Conservation (phyloP, 495 filamentous ascomycete species). For the Aspergillus kassunensis region DNA sequence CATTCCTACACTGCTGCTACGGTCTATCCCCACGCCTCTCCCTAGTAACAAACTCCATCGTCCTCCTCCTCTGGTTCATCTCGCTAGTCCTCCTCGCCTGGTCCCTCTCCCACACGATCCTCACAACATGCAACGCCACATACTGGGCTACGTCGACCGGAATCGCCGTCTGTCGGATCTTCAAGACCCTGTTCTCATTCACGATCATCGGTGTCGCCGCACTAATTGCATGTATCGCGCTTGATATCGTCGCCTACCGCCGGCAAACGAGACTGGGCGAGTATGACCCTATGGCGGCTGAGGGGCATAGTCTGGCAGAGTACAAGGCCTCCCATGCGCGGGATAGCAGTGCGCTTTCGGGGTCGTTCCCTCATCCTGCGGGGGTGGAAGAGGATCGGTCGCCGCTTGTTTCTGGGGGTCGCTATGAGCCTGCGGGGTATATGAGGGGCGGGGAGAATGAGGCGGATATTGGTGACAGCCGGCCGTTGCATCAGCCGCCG, state of each 20-base stretch:
- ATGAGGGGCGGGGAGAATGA: neutral
- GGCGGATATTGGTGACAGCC: neutral
- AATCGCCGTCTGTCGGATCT: constrained; percentile 58
- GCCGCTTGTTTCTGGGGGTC: neutral
- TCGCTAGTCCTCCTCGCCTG: constrained; percentile 54
- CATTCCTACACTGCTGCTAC: constrained; percentile 52
- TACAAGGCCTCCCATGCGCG: constrained; percentile 31
- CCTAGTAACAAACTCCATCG: constrained; percentile 46
- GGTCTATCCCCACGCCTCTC: constrained; percentile 56
- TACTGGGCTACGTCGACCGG: constrained; percentile 57
- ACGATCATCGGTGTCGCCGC: constrained; percentile 45
- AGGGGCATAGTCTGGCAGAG: constrained; percentile 17
- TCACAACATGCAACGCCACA: constrained; percentile 49
- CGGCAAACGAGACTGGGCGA: constrained; percentile 42
- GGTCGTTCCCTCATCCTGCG: constrained; percentile 10
- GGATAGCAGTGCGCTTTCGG: constrained; percentile 21
- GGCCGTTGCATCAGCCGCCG: constrained; percentile 11
- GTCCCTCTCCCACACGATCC: constrained; percentile 53
- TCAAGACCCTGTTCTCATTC: constrained; percentile 66
- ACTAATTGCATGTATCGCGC: constrained; percentile 43
- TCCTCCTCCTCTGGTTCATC: constrained; percentile 55
- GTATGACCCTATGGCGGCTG: constrained; percentile 40
- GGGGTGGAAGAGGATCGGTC: constrained; percentile 4
- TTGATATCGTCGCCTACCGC: constrained; percentile 48
- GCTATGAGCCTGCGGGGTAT: neutral